Percentiles rank a stretch among this genome's conserved stretches.
These are phyloP conservation scores for Gelatoporia subvermispora DNA, from an alignment of 768 basidiomycete species.

Conservation along the genomic window DNA sequence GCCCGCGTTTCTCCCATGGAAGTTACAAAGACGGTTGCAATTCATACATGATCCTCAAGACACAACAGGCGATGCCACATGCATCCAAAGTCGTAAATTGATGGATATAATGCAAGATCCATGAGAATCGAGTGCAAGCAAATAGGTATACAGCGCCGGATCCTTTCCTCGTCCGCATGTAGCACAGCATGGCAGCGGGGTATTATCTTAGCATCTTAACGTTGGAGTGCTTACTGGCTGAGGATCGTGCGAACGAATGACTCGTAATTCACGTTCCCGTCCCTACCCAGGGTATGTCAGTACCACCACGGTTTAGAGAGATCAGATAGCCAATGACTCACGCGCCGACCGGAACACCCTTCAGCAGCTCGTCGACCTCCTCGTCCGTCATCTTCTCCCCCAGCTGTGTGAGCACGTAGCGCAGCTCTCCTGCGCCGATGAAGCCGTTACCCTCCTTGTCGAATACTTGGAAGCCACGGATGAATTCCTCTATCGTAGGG, in stretches of 20 bases:
- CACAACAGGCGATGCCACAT: too few relatives aligned
- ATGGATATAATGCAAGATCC: too few relatives aligned
- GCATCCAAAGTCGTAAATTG: too few relatives aligned
- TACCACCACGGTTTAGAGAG: too few relatives aligned
- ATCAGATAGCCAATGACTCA: conserved; percentile 42
- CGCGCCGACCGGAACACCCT: conserved; percentile 90
- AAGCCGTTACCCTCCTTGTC: conserved; percentile 93
- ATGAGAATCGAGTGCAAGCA: too few relatives aligned
- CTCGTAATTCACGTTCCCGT: conserved; percentile 97
- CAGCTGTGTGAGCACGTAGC: conserved; percentile 79
- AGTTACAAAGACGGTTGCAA: too few relatives aligned
- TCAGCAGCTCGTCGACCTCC: conserved; percentile 96
- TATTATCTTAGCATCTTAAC: too few relatives aligned
- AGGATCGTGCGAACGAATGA: conserved; percentile 94
- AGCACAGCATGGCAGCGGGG: too few relatives aligned
- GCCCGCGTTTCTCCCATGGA: too few relatives aligned
- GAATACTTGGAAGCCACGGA: conserved; percentile 98
- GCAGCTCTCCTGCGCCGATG: conserved; percentile 87
- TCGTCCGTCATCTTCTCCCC: conserved; percentile 99
- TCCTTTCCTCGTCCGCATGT: too few relatives aligned
- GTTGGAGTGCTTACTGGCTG: conserved; percentile 54
- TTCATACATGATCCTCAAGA: too few relatives aligned
- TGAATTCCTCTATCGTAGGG: conserved; percentile 79
- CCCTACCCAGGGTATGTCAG: conserved; percentile 41
- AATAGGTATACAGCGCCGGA: too few relatives aligned